Evolutionary conservation across 345 rosid species (phyloP), one percentile per base, ranked within the genome.

Genomic region (Rubroshorea leprosula): DNA sequence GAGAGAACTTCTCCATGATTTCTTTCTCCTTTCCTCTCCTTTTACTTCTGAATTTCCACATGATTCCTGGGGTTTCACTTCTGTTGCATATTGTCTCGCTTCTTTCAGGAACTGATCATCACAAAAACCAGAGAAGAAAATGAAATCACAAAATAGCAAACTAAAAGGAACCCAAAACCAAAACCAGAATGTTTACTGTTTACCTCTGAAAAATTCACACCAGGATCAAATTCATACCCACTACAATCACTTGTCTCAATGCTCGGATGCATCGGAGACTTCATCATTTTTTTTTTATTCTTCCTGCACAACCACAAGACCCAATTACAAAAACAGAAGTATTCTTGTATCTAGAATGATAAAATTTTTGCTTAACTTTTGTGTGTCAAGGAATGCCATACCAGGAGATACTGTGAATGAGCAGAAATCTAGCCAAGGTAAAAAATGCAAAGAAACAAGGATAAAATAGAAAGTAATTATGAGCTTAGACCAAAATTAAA

Each of bases 41-140:
- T 41, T 69, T 12, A 26, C 20, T 45, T 59, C 27, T 13, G 72
- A 63, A 26, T 49, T 65, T 55, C 67, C 75, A 80, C 83, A 71
- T 51, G 83, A 78, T 25, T 72, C 58, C 16, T 27, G 56, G 4
- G 49, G 17, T 43, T 59, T 73, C 43, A 29, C 21, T 61, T 66
- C 65, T 45, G 53, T 65, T 22, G 61, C 74, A 61, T 75, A 76
- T 55, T 78, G 75, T 56, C 68, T 79, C 58, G 85, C 87, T 68
- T 79, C 85, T 48, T 77, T 72, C 72, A 84, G 62, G 72, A 79
- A 81, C 90, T 79, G 67, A 59, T 63, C 54, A 66, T 23, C 15
- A n/a, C 47, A 22, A 29, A 49, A 57, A 21, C 17, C 23, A 50
- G 22, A 50, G 23, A 21, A 27, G 12, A 52, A 24, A 19, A 27